Evolutionary conservation across 1,284 basidiomycete species (phyloP), one percentile per base, ranked within the genome.

Genomic region (Trichosporon asahii): DNA sequence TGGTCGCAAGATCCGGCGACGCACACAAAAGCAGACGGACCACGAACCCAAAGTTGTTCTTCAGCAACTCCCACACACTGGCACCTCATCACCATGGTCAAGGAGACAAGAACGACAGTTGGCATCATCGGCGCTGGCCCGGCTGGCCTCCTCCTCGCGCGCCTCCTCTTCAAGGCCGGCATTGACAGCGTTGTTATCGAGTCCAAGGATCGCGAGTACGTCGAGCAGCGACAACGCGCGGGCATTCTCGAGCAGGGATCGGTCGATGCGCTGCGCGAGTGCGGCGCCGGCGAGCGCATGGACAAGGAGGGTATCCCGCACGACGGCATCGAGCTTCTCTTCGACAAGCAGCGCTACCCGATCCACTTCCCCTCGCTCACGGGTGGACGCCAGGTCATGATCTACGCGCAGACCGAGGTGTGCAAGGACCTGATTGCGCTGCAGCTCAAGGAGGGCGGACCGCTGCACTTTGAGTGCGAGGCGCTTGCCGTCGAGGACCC

Each of bases 321-420:
- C 70, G 68, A 73, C 66, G 72, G 72, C 66, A 65, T 73, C 68
- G 72, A 73, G 72, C 64, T 73, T 9, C 68, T 73, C 23, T 71
- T 71, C 65, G 37, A 73, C 66, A 66, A 66, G 57, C 46, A 66
- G 68, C 70, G 72, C 8, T 65, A 73, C 68, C 70, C 70, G 14
- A 63, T 73, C 61, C 61, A 71, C 66, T 73, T 73, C 55, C 72
- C 72, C 8, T 46, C 60, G 18, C 70, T 73, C 21, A 73, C 72
- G 2, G 68, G 65, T 55, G 72, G 72, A 3, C 70, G 70, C 40
- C 53, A 60, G 27, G 72, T 73, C 68, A 73, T 73, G 72, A 73
- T 73, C 70, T 73, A 73, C 68, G 72, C 72, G 35, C 72, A 73
- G 70, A 73, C 72, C 61, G 72, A 73, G 70, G 68, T 73, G 46